These are phyloP conservation scores for Umbilicus rupestris DNA, from an alignment of 164 flowering plant species.

Conservation along the genomic window DNA sequence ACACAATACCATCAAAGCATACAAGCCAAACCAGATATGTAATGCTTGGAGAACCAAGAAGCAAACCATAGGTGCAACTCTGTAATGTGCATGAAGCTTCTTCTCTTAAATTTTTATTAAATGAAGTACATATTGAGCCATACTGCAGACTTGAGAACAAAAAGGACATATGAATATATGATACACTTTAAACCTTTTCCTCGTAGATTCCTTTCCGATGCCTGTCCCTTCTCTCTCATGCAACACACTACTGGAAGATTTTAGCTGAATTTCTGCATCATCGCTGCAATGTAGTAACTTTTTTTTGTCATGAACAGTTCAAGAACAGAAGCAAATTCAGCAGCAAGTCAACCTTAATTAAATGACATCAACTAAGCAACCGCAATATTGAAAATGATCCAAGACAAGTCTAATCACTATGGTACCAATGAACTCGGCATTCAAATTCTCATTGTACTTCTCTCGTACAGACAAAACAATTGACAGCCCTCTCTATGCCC, in stretches of 20 bases:
- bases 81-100: no score
- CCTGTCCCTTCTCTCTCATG: neutral
- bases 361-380: neutral
- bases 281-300: neutral
- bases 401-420: neutral
- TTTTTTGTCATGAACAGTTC: neutral
- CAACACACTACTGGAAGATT: neutral
- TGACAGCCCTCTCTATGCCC: no score
- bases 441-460: no score
- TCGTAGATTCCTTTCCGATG: neutral
- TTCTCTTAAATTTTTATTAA: no score
- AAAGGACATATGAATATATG: neutral
- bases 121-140: neutral
- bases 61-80: no score
- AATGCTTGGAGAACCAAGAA: no score
- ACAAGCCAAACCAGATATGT: no score
- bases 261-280: neutral
- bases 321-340: neutral
- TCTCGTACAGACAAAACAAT: no score
- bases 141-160: neutral
- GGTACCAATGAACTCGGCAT: no score
- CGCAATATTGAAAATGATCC: neutral
- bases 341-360: neutral
- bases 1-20: no score
- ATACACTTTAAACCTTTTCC: constrained; percentile 2